Conservation (phyloP, 257 asterid species). For the Nicotiana sylvestris region DNA sequence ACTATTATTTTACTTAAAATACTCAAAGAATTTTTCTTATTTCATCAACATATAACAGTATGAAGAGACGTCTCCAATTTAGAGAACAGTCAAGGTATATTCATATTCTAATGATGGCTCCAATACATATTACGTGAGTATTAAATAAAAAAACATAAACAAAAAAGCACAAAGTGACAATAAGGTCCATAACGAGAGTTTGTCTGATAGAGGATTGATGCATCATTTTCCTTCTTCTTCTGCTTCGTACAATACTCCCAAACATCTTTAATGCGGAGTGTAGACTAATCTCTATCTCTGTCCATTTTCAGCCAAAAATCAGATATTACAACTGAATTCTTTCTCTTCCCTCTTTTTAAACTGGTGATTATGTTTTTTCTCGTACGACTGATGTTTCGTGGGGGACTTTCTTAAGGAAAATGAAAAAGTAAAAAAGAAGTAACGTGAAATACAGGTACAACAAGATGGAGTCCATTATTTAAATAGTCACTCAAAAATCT, state of each 20-base stretch:
- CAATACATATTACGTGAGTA: too few species aligned
- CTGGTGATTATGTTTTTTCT: background rate
- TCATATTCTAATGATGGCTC: too few species aligned
- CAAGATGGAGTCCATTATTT: background rate
- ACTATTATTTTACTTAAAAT: too few species aligned
- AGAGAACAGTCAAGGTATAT: too few species aligned
- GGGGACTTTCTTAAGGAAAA: background rate
- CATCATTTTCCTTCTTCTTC: constrained; percentile 27
- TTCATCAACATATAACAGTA: too few species aligned
- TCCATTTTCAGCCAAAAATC: background rate
- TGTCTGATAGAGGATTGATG: constrained; percentile 17
- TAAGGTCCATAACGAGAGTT: constrained; percentile 20
- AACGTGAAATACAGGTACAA: background rate
- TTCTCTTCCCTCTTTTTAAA: background rate
- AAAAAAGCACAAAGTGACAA: constrained; percentile 6
- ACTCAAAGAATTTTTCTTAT: too few species aligned
- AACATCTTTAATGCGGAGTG: constrained; percentile 3
- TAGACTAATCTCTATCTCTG: background rate
- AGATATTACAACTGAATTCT: background rate
- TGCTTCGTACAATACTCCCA: constrained; percentile 9
- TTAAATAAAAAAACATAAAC: too few species aligned
- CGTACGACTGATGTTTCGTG: background rate
- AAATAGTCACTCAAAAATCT: too few species aligned
- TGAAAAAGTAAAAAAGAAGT: background rate
- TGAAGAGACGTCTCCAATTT: too few species aligned